A percentile compares a stretch with the other conserved stretches of the same genome.
These are phyloP conservation scores for Mycena maculata DNA, from an alignment of 768 basidiomycete genomes.

Conservation along the genomic window DNA sequence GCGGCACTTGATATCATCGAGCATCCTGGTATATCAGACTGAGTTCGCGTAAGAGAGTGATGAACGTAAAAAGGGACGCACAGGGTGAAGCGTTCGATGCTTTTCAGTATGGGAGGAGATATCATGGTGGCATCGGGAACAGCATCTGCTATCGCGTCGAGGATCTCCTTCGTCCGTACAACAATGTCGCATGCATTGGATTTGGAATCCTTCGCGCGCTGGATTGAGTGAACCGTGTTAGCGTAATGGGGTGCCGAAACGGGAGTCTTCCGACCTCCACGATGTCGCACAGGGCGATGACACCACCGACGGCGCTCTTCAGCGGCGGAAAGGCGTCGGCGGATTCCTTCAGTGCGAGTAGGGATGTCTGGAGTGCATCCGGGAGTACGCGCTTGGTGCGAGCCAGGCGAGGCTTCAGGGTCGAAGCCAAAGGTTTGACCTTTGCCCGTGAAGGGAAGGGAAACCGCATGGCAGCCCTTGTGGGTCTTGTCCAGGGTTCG, in stretches of 20 bases:
- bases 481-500: too few relatives aligned
- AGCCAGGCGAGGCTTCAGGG: too few relatives aligned
- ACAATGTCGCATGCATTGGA: neutral
- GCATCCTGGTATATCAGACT: neutral
- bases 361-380: neutral
- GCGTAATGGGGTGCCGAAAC: neutral
- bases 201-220: neutral
- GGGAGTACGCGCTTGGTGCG: neutral
- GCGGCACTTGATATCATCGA: neutral
- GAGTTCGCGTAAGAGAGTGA: neutral
- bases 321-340: neutral
- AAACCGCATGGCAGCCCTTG: too few relatives aligned
- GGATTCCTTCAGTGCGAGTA: neutral
- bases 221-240: neutral
- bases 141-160: neutral
- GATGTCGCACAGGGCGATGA: neutral
- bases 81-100: neutral
- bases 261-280: neutral
- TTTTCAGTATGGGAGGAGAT: neutral
- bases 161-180: neutral
- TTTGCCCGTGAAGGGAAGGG: too few relatives aligned
- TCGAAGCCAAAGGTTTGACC: too few relatives aligned
- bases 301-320: neutral
- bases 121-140: neutral
- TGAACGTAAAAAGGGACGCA: neutral